Conservation (phyloP, 441 rosid species). For the Pelargonium australe region DNA sequence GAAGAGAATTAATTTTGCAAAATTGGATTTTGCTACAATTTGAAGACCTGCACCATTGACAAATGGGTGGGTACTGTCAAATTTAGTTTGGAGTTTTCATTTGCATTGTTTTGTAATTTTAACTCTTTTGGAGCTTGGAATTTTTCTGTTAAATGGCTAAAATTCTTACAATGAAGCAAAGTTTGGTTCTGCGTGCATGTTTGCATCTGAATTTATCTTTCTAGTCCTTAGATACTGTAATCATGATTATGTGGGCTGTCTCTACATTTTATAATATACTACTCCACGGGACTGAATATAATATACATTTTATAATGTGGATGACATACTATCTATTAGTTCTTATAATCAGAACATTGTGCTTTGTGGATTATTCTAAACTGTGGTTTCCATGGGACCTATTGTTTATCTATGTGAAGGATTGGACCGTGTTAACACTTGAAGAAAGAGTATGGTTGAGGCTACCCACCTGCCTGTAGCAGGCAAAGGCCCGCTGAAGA, state of each 20-base stretch:
- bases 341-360: not conserved
- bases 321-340: not conserved
- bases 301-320: not conserved
- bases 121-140: too few species aligned
- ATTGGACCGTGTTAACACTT: not conserved
- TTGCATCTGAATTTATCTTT: not conserved
- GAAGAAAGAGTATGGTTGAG: conserved; percentile 31
- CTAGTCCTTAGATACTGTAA: not conserved
- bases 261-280: not conserved
- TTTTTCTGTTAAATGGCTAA: too few species aligned
- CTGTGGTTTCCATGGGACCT: not conserved
- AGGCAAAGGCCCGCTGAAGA: conserved; percentile 34
- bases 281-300: not conserved
- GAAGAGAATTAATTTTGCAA: too few species aligned
- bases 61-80: too few species aligned
- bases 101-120: too few species aligned
- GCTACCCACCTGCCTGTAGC: conserved; percentile 29
- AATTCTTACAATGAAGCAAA: too few species aligned
- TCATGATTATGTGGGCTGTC: not conserved
- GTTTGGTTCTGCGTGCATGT: too few species aligned
- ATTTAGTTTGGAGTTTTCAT: too few species aligned
- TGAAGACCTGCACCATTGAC: too few species aligned
- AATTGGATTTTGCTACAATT: too few species aligned
- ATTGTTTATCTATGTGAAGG: not conserved
- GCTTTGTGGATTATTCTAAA: not conserved